Conservation (phyloP, 768 basidiomycete species). For the Baorangia bicolor region DNA sequence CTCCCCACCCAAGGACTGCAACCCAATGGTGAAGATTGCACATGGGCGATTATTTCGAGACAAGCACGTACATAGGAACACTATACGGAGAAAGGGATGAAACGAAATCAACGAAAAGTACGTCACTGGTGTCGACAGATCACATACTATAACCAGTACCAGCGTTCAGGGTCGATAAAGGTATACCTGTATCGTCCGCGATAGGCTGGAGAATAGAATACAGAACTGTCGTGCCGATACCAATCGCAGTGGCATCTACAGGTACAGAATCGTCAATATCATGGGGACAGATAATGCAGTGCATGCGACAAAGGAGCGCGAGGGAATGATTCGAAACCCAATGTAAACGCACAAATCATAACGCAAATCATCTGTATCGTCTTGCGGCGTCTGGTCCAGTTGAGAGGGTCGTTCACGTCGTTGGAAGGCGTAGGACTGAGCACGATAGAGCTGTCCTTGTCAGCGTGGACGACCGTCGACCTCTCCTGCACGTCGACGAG, state of each 20-base stretch:
- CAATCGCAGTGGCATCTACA: conserved; percentile 17
- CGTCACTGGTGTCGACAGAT: not conserved
- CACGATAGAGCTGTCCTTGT: conserved; percentile 17
- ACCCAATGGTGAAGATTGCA: not conserved
- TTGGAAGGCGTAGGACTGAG: conserved; percentile 27
- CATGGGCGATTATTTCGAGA: not conserved
- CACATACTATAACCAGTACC: conserved; percentile 20
- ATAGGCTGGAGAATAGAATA: conserved; percentile 23
- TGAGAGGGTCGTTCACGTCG: conserved; percentile 23
- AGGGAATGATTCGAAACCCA: not conserved
- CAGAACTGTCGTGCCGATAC: conserved; percentile 16
- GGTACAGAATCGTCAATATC: not conserved
- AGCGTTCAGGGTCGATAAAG: conserved; percentile 19
- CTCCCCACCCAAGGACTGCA: conserved; percentile 19
- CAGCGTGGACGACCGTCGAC: conserved; percentile 11
- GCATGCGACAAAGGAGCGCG: not conserved
- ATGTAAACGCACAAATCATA: conserved; percentile 17
- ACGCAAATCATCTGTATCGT: conserved; percentile 12
- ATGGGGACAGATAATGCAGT: not conserved
- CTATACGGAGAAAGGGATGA: not conserved
- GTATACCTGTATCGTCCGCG: conserved; percentile 17
- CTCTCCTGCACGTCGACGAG: conserved; percentile 24
- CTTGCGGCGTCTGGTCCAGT: conserved; percentile 20
- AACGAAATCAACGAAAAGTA: not conserved
- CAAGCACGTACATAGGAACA: conserved; percentile 15